Conservation (phyloP, 768 basidiomycete species). For the Tulasnella sp. region DNA sequence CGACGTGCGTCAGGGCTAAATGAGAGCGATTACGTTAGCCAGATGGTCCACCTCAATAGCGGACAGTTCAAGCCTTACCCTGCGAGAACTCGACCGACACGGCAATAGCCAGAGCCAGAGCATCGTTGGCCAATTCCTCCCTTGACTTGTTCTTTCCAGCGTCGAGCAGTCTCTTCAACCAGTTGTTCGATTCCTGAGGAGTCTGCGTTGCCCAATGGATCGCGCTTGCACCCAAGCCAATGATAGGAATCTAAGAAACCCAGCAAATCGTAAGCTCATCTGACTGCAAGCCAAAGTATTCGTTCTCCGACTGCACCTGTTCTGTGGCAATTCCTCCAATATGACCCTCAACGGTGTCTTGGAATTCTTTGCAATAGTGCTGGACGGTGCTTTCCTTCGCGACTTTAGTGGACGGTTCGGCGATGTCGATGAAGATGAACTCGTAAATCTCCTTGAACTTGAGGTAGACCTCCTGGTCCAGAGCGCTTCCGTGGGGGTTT, state of each 20-base stretch:
- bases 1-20: conserved; percentile 54
- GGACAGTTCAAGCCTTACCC: conserved; percentile 25
- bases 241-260: conserved; percentile 67
- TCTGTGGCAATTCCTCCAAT: background rate
- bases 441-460: conserved; percentile 22
- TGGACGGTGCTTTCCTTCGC: conserved; percentile 42
- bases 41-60: background rate
- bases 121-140: conserved; percentile 54
- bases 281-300: background rate
- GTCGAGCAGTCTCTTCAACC: conserved; percentile 40
- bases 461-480: conserved; percentile 19
- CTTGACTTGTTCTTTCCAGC: conserved; percentile 42
- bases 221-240: conserved; percentile 50
- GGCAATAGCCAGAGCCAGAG: conserved; percentile 63
- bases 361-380: conserved; percentile 38
- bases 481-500: conserved; percentile 15
- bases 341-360: background rate
- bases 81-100: conserved; percentile 62
- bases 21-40: background rate
- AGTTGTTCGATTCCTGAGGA: conserved; percentile 42
- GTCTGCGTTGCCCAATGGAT: conserved; percentile 69
- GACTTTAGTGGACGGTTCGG: conserved; percentile 46
- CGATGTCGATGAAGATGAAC: conserved; percentile 2
- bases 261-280: background rate
- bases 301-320: background rate